These are phyloP conservation scores for Solanum boliviense DNA, from an alignment of 257 asterid genomes.

Conservation along the genomic window DNA sequence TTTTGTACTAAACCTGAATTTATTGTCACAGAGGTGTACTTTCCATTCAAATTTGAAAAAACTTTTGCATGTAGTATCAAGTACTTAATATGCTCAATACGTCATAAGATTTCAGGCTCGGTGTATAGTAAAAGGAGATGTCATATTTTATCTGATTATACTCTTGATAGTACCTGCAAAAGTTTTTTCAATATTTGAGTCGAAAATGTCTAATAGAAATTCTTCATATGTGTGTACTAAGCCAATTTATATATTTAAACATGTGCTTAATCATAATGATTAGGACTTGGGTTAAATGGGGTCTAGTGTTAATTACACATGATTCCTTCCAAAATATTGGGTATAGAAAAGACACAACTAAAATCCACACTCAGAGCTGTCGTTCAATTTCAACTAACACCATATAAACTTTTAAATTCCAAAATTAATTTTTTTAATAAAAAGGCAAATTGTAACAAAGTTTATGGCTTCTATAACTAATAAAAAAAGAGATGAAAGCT, in stretches of 20 bases:
- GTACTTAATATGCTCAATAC: background rate
- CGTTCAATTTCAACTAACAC: background rate
- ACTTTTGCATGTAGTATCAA: background rate
- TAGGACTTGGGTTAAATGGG: background rate
- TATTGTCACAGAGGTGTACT: background rate
- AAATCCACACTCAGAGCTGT: background rate
- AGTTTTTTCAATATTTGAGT: background rate
- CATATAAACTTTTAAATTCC: background rate
- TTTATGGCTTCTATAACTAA: background rate
- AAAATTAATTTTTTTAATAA: background rate
- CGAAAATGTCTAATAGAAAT: background rate
- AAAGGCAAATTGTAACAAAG: background rate
- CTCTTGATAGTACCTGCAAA: background rate
- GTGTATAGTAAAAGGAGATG: background rate
- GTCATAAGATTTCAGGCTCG: background rate
- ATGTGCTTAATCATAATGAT: background rate
- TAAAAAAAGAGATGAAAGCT: background rate
- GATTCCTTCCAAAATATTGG: background rate
- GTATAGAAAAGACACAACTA: background rate
- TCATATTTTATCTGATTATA: background rate
- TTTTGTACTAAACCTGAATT: background rate
- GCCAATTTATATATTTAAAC: background rate
- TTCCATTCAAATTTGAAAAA: background rate
- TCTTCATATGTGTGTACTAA: background rate
- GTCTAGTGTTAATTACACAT: background rate